Evolutionary conservation across 1,139 yeast genomes (phyloP).

Genomic region (Debaryomycetaceae sp.): DNA sequence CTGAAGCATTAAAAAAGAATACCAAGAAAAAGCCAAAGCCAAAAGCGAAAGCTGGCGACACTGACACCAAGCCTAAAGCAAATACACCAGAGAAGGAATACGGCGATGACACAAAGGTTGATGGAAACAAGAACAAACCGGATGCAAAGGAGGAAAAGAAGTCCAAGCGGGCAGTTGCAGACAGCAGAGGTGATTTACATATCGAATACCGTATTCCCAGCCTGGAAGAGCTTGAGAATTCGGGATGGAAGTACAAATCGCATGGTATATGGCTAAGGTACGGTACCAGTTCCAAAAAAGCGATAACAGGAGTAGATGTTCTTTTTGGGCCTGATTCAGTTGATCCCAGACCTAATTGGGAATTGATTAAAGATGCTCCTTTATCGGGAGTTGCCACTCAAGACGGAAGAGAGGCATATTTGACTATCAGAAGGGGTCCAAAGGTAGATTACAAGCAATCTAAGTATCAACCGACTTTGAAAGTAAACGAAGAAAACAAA

Average conservation of each 20-base stretch:
- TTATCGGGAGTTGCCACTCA: slow-evolving; percentile 20
- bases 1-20: slow-evolving; percentile 8
- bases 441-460: slow-evolving; percentile 20
- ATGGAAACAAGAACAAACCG: slow-evolving; percentile 2
- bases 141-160: slow-evolving; percentile 5
- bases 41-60: slow-evolving; percentile 4
- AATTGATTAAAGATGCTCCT: slow-evolving; percentile 28
- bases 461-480: slow-evolving; percentile 20
- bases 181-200: slow-evolving; percentile 21
- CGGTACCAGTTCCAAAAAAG: slow-evolving; percentile 34
- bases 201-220: slow-evolving; percentile 28
- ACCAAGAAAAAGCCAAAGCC: slow-evolving; percentile 6
- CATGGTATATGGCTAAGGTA: slow-evolving; percentile 35
- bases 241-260: slow-evolving; percentile 36
- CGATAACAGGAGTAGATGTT: slow-evolving; percentile 52
- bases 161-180: slow-evolving; percentile 7
- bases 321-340: slow-evolving; percentile 70
- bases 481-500: slow-evolving; percentile 36
- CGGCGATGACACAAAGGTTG: background rate
- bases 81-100: slow-evolving; percentile 3
- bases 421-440: slow-evolving; percentile 28
- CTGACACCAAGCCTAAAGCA: background rate
- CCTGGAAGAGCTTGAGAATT: slow-evolving; percentile 22
- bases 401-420: slow-evolving; percentile 19
- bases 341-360: slow-evolving; percentile 80